A percentile compares a stretch with the other conserved stretches of the same genome.
Evolutionary conservation across 1,139 yeast genomes (phyloP).

Genomic region (Pneumocystis murina): DNA sequence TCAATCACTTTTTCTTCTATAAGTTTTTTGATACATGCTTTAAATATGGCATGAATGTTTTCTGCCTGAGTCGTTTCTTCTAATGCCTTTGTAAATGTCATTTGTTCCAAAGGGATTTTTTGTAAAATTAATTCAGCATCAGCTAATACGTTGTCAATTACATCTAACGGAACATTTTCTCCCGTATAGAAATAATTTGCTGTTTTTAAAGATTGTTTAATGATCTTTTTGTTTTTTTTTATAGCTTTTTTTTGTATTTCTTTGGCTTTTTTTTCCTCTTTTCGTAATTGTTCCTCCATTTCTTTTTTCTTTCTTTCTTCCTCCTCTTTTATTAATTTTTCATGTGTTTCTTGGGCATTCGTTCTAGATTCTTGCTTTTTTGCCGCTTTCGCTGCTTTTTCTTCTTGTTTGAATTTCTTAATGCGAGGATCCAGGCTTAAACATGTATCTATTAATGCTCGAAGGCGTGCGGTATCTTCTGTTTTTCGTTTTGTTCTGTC

Average conservation of each 20-base stretch:
- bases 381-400: constrained; percentile 86
- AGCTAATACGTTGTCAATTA: not conserved
- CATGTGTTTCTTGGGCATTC: constrained; percentile 87
- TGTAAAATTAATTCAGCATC: not conserved
- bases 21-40: not conserved
- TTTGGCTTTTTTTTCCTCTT: constrained; percentile 66
- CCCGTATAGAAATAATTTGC: constrained; percentile 44
- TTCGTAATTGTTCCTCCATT: constrained; percentile 48
- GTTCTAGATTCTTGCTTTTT: constrained; percentile 97
- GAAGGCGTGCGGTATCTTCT: constrained; percentile 85
- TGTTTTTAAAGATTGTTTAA: constrained; percentile 74
- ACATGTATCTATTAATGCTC: constrained; percentile 79
- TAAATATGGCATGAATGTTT: not conserved
- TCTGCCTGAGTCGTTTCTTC: not conserved
- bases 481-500: constrained; percentile 96
- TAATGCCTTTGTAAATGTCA: not conserved
- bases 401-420: constrained; percentile 80
- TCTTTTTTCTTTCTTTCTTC: constrained; percentile 75
- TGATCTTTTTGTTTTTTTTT: constrained; percentile 92
- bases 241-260: constrained; percentile 94
- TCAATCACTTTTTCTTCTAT: not conserved
- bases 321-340: constrained; percentile 63
- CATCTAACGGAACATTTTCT: not conserved
- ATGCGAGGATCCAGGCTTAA: constrained; percentile 87
- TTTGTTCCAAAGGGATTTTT: not conserved